Conservation (phyloP, 257 asterid species). For the Jacaranda copaia region DNA sequence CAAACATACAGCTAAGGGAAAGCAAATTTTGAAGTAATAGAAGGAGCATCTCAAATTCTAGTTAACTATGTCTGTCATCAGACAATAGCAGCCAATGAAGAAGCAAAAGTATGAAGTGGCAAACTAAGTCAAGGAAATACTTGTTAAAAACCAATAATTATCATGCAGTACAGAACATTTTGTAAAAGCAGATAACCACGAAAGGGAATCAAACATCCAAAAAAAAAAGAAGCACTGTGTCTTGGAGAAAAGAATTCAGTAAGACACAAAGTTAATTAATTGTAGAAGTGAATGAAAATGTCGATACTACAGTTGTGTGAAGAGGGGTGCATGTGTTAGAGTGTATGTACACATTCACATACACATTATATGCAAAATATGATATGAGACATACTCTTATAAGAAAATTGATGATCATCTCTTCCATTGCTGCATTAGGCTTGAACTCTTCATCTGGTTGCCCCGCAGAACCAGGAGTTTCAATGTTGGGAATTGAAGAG, state of each 20-base stretch:
- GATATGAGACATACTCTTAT: constrained; percentile 74
- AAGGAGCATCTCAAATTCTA: constrained; percentile 18
- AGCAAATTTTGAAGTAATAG: neutral
- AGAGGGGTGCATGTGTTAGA: neutral
- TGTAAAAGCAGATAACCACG: constrained; percentile 20
- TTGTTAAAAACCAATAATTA: constrained; percentile 8
- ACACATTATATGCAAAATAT: constrained; percentile 31
- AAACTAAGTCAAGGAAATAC: constrained; percentile 8
- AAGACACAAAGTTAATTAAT: constrained; percentile 1
- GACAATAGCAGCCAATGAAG: neutral
- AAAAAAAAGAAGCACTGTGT: neutral
- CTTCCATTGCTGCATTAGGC: constrained; percentile 99
- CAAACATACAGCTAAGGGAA: constrained; percentile 6
- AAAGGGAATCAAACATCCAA: neutral
- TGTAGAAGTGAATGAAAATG: constrained; percentile 15
- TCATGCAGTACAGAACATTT: neutral
- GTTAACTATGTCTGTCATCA: constrained; percentile 1
- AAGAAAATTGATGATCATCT: constrained; percentile 97
- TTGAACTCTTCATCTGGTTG: constrained; percentile 99
- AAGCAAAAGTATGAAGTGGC: constrained; percentile 4
- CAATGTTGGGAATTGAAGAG: constrained; percentile 90
- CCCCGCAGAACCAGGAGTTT: constrained; percentile 91
- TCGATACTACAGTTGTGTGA: constrained; percentile 14
- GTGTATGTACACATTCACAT: neutral
- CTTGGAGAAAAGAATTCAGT: constrained; percentile 8